These are phyloP conservation scores for Lomentospora prolificans DNA, from an alignment of 2,329 filamentous ascomycete species.

Conservation along the genomic window DNA sequence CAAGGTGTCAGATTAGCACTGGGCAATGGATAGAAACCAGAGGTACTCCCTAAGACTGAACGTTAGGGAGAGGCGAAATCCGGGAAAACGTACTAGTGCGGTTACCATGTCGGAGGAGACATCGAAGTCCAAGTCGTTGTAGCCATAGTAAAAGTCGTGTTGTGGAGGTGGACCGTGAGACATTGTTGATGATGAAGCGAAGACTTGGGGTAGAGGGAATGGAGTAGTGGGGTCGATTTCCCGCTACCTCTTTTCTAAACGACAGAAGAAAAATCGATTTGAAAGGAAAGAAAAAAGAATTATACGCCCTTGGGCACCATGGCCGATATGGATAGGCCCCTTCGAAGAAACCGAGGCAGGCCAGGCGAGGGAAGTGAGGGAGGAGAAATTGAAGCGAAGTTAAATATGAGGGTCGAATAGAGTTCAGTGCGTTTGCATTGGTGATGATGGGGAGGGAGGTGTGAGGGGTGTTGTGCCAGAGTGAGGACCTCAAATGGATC, in stretches of 20 bases:
- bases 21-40: too few relatives aligned
- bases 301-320: neutral
- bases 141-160: constrained; percentile 16
- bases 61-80: neutral
- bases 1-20: too few relatives aligned
- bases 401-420: neutral
- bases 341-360: neutral
- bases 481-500: too few relatives aligned
- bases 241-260: neutral
- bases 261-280: neutral
- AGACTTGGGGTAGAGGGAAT: neutral
- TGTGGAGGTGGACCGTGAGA: constrained; percentile 23
- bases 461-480: too few relatives aligned
- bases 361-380: neutral
- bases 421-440: too few relatives aligned
- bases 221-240: neutral
- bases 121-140: constrained; percentile 16
- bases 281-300: constrained; percentile 3
- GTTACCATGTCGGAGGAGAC: constrained; percentile 18
- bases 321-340: neutral
- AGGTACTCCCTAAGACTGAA: neutral
- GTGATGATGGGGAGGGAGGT: too few relatives aligned
- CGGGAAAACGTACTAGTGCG: constrained; percentile 13
- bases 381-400: neutral
- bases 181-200: constrained; percentile 19